phyloP scores from a whole-genome alignment of 495 filamentous ascomycete genomes.

The Aspergillus leporis region DNA sequence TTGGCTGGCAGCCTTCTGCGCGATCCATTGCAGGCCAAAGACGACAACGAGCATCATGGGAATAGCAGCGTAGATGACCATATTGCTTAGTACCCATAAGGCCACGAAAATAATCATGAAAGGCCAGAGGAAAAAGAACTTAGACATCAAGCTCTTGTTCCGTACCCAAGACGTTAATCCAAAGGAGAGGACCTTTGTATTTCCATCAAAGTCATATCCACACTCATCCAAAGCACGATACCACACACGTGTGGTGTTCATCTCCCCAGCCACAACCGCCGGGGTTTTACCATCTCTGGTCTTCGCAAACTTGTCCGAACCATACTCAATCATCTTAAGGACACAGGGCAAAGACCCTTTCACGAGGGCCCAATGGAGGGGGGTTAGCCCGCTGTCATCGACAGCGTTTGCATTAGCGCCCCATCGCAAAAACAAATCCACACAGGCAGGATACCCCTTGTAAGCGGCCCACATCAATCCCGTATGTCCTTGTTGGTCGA shows the following conservation, averaged over 20 bases:
- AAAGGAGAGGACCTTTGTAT: constrained; percentile 56
- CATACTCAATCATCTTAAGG: constrained; percentile 90
- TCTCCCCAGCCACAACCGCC: constrained; percentile 78
- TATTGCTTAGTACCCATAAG: constrained; percentile 68
- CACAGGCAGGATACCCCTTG: constrained; percentile 87
- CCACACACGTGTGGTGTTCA: constrained; percentile 83
- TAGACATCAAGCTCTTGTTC: constrained; percentile 76
- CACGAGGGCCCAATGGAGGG: constrained; percentile 94
- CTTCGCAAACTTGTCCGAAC: constrained; percentile 84
- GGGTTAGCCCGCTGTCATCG: constrained; percentile 89
- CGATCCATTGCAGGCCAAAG: constrained; percentile 76
- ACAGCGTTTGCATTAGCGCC: constrained; percentile 88
- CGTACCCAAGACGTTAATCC: constrained; percentile 58
- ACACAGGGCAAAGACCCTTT: constrained; percentile 85
- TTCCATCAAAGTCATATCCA: constrained; percentile 80
- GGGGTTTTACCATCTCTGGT: constrained; percentile 88
- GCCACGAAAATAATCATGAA: constrained; percentile 70
- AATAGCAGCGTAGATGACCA: constrained; percentile 72
- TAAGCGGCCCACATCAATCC: constrained; percentile 98
- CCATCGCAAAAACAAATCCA: constrained; percentile 93
- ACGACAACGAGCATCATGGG: constrained; percentile 65
- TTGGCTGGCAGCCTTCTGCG: constrained; percentile 72
- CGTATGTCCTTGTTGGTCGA: constrained; percentile 87
- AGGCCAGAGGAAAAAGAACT: constrained; percentile 91
- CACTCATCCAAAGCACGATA: constrained; percentile 79